Percentiles rank a stretch among this genome's conserved stretches.
Conservation (phyloP, 202 grass and related monocot species). For the Hordeum pubiflorum region DNA sequence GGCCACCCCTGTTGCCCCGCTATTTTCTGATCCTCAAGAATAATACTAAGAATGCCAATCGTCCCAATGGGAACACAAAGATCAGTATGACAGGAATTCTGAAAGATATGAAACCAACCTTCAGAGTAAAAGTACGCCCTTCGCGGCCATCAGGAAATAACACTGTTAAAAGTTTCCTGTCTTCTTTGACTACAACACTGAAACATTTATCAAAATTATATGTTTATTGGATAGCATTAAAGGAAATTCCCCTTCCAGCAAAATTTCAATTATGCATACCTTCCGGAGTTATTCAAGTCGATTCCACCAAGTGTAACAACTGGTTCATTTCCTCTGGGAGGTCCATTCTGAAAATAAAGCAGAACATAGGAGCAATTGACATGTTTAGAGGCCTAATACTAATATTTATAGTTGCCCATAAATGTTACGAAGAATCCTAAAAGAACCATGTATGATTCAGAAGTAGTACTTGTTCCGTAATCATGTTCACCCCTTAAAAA, state of each 20-base stretch:
- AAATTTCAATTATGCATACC: slow-evolving; percentile 41
- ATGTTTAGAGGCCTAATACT: slow-evolving; percentile 4
- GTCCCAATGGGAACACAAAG: neutral
- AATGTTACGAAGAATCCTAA: slow-evolving; percentile 17
- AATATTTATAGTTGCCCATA: neutral
- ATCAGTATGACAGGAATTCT: neutral
- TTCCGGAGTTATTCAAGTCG: slow-evolving; percentile 92
- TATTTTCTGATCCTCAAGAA: neutral
- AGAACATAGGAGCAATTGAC: slow-evolving; percentile 17
- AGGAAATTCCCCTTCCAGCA: slow-evolving; percentile 18
- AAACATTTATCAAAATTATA: slow-evolving; percentile 37
- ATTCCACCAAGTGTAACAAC: slow-evolving; percentile 86
- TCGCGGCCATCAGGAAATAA: slow-evolving; percentile 85
- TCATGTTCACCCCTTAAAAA: slow-evolving; percentile 16
- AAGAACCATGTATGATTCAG: slow-evolving; percentile 19
- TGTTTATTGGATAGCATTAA: slow-evolving; percentile 14
- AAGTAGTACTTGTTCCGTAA: slow-evolving; percentile 10
- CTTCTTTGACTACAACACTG: slow-evolving; percentile 95
- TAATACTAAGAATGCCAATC: neutral
- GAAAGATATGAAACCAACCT: slow-evolving; percentile 43
- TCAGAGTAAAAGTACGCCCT: slow-evolving; percentile 77
- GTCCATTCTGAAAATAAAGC: slow-evolving; percentile 57
- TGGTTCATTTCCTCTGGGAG: slow-evolving; percentile 69
- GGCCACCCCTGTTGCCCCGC: neutral
- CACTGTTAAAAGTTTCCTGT: slow-evolving; percentile 85